Percentiles rank a stretch among this genome's conserved stretches.
These are phyloP conservation scores for Auricularia heimuer DNA, from an alignment of 768 basidiomycete species.

Conservation along the genomic window DNA sequence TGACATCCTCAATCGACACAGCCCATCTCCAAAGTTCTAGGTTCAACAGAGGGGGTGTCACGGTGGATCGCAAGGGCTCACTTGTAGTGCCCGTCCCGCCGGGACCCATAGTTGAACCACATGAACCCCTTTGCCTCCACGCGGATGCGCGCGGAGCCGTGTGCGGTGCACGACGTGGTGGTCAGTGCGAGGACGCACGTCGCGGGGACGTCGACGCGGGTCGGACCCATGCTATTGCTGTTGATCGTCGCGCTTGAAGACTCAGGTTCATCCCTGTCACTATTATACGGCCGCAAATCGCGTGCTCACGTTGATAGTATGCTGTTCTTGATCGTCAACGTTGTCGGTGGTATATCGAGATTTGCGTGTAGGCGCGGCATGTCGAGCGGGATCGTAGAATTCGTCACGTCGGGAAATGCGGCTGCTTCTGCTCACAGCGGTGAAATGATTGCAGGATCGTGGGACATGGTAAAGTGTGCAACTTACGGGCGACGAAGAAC, in stretches of 20 bases:
- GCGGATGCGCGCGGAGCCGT: background rate
- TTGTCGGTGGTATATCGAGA: background rate
- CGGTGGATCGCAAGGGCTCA: background rate
- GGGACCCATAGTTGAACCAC: background rate
- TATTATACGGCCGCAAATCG: too few relatives aligned
- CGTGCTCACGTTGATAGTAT: background rate
- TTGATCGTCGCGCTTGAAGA: too few relatives aligned
- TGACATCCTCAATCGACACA: too few relatives aligned
- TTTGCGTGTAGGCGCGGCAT: background rate
- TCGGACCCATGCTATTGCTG: too few relatives aligned
- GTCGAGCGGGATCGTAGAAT: background rate
- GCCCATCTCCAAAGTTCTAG: too few relatives aligned
- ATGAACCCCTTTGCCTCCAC: background rate
- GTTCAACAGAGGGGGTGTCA: too few relatives aligned
- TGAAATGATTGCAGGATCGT: too few relatives aligned
- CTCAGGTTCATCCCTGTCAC: too few relatives aligned
- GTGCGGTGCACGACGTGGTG: background rate
- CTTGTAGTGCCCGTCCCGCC: background rate
- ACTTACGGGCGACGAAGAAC: too few relatives aligned
- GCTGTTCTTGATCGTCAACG: background rate
- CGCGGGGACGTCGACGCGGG: background rate
- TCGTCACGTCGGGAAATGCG: background rate
- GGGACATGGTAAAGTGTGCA: too few relatives aligned
- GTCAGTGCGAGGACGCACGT: background rate
- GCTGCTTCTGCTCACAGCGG: background rate